phyloP scores from a whole-genome alignment of 352 stramenopile genomes.

The Pseudoperonospora humuli region DNA sequence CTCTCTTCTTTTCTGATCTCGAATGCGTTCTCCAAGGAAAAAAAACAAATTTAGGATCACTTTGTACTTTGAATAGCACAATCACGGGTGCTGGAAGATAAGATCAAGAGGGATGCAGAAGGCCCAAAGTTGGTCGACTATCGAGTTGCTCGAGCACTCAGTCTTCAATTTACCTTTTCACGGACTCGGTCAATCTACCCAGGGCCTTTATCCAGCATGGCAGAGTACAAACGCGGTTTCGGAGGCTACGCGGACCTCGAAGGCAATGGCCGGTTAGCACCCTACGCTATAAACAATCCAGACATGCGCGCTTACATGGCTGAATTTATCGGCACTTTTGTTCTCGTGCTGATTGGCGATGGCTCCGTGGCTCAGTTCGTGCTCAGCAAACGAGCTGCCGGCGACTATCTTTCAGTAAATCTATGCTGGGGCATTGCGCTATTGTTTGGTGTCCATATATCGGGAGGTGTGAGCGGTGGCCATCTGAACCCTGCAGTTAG shows the following conservation, averaged over 20 bases:
- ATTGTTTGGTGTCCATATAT: conserved; percentile 51
- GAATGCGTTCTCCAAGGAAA: too few relatives aligned
- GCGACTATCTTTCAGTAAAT: conserved; percentile 44
- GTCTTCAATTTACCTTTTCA: too few relatives aligned
- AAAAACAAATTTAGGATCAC: too few relatives aligned
- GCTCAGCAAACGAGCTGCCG: conserved; percentile 33
- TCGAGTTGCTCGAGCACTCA: too few relatives aligned
- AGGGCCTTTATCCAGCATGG: conserved; percentile 15
- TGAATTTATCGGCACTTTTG: conserved; percentile 58
- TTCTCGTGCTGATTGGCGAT: conserved; percentile 52
- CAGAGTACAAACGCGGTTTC: conserved; percentile 29
- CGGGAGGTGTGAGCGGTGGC: conserved; percentile 42
- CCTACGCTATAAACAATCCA: conserved; percentile 25
- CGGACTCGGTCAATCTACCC: not conserved
- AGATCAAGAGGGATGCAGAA: too few relatives aligned
- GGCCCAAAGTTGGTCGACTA: too few relatives aligned
- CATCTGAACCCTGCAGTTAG: conserved; percentile 64
- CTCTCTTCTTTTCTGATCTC: not conserved
- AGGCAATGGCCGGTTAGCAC: conserved; percentile 17
- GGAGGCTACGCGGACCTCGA: conserved; percentile 26
- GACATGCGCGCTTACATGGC: conserved; percentile 47
- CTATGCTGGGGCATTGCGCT: conserved; percentile 55
- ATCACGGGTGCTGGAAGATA: too few relatives aligned
- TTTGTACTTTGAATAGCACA: too few relatives aligned
- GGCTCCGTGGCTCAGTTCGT: conserved; percentile 50